Conservation (phyloP, 305 asterid genomes). For the Fraxinus greggii region DNA sequence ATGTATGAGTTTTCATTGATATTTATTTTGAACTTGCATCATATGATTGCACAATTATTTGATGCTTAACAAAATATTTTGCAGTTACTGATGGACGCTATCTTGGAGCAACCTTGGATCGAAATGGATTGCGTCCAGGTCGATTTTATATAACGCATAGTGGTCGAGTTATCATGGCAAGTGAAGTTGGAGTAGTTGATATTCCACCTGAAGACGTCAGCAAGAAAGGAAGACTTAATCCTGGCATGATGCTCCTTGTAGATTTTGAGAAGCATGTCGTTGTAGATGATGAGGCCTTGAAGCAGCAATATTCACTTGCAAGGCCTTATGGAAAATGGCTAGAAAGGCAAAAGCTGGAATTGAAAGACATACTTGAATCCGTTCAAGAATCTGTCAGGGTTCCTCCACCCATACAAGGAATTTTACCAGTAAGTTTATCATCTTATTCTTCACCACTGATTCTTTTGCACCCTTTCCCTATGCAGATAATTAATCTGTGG, state of each 20-base stretch:
- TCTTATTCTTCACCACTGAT: not conserved
- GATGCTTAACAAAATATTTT: slow-evolving; percentile 28
- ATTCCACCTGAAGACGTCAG: slow-evolving; percentile 92
- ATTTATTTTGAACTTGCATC: slow-evolving; percentile 1
- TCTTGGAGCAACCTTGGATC: slow-evolving; percentile 98
- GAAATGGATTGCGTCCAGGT: slow-evolving; percentile 98
- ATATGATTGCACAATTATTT: not conserved
- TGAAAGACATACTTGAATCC: slow-evolving; percentile 85
- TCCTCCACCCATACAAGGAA: slow-evolving; percentile 82
- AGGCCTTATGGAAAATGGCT: slow-evolving; percentile 97
- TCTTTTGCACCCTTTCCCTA: slow-evolving; percentile 14
- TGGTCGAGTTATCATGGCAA: slow-evolving; percentile 97
- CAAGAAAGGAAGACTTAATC: slow-evolving; percentile 97
- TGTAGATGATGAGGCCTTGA: slow-evolving; percentile 96
- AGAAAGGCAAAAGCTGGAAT: slow-evolving; percentile 69
- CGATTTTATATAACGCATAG: slow-evolving; percentile 95
- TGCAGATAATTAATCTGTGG: slow-evolving; percentile 12
- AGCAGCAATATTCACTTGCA: slow-evolving; percentile 85
- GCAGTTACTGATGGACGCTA: slow-evolving; percentile 99
- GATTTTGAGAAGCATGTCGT: slow-evolving; percentile 97
- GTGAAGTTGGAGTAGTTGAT: slow-evolving; percentile 99
- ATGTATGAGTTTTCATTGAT: slow-evolving; percentile 48
- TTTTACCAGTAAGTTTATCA: slow-evolving; percentile 54
- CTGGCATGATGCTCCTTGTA: slow-evolving; percentile 99
- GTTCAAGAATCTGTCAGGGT: slow-evolving; percentile 62